Base-by-base conservation (phyloP, 2,329 filamentous ascomycete genomes). In the Diplodia scrobiculata region DNA sequence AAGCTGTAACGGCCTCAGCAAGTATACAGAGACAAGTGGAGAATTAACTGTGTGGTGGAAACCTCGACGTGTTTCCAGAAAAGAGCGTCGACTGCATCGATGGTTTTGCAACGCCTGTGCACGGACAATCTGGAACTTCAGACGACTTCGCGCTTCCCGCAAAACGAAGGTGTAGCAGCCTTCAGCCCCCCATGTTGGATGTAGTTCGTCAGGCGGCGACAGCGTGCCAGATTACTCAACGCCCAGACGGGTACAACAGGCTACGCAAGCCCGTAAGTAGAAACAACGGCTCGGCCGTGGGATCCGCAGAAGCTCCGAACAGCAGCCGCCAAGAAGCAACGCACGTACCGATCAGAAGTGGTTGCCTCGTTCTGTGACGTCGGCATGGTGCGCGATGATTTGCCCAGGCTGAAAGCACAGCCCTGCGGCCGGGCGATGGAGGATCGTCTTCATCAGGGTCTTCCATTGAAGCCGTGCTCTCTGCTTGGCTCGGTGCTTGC, bases 281-380 rank as follows among this genome's bases (percentile, higher is more conserved):
- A 58, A 58, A 45, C 54, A 27, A 45, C 54, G 54, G 54, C 25
- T 60, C 17, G 34, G 36, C 34, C 34, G 41, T 17, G 53, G 27
- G 25, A 17, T 29, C 55, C 55, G 38, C 55, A 60, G 38, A 60
- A 60, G 55, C 13, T 60, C 55, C 55, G 55, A 60, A 17, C 14
- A 60, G 9, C 14, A 21, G 21, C 5, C 25, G 53, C 32, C 51
- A 54, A 27, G 27, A 32, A 36, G 52, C 14, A 32, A 29, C 17
- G 52, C n/a, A 38, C 27, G 29, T 38, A n/a, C 34, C 36, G 13
- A 19, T 34, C n/a, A 48, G 38, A 27, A 60, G 55, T 60, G 41
- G 38, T 27, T 45, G 58, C 58, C 58, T 62, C 21, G 19, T 50
- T 36, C 27, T 25, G 41, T 62, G 58, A 50, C 58, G 58, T 36